Percentiles rank a stretch among this genome's conserved stretches.
Evolutionary conservation across 2,329 filamentous ascomycete species (phyloP).

Genomic region (Beauveria australis): DNA sequence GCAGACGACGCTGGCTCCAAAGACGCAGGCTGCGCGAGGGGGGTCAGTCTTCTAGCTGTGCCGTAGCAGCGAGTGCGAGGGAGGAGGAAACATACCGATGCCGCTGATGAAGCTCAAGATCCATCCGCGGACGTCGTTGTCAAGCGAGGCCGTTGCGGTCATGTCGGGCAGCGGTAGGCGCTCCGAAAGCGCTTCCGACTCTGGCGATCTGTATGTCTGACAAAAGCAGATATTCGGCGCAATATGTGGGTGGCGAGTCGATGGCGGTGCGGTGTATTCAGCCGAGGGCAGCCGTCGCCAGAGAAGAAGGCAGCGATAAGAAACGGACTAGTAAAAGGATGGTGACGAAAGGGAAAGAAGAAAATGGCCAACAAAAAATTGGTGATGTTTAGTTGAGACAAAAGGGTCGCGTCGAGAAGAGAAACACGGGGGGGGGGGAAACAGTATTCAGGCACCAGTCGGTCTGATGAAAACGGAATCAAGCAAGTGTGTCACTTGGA

Average conservation of each 20-base stretch:
- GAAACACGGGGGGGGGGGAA: neutral
- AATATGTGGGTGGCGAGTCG: neutral
- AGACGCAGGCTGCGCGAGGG: conserved; percentile 47
- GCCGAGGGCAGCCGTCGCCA: neutral
- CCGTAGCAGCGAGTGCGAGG: neutral
- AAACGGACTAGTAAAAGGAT: neutral
- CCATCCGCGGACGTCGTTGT: conserved; percentile 88
- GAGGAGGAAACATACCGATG: conserved; percentile 39
- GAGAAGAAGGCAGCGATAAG: neutral
- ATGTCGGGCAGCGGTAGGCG: neutral
- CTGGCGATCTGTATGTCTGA: neutral
- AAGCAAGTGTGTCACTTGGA: neutral
- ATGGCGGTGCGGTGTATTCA: neutral
- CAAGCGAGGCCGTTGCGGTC: conserved; percentile 27
- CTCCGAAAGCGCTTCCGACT: neutral
- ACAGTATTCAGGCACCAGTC: neutral
- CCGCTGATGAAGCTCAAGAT: conserved; percentile 84
- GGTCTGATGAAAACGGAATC: neutral
- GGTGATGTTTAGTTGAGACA: neutral
- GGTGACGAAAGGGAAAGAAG: neutral
- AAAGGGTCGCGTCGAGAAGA: neutral
- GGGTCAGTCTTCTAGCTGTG: conserved; percentile 14
- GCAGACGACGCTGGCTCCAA: conserved; percentile 79
- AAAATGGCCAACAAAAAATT: neutral
- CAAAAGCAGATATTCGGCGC: neutral